phyloP scores from a whole-genome alignment of 2,329 filamentous ascomycete species.

The Cladosporium velox region DNA sequence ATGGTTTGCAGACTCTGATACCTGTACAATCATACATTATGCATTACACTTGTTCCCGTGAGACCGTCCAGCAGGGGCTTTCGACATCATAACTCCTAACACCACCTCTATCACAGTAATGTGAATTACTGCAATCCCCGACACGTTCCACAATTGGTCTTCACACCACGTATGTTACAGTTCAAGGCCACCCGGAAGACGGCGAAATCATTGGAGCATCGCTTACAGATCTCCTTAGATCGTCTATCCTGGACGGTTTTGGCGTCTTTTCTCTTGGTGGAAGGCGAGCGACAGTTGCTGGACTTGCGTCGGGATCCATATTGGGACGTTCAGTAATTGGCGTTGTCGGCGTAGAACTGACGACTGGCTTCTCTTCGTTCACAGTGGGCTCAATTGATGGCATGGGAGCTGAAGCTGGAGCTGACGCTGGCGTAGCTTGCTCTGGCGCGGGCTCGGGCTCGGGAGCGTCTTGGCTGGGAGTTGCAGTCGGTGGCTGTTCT shows the following conservation, averaged over 20 bases:
- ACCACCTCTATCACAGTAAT: not conserved
- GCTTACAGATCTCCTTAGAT: slow-evolving; percentile 10
- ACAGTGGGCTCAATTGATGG: not conserved
- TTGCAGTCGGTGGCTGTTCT: not conserved
- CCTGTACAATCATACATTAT: not conserved
- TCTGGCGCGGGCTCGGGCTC: not conserved
- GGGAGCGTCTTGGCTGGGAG: not conserved
- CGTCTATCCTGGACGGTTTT: not conserved
- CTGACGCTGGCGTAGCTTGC: not conserved
- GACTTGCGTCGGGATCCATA: slow-evolving; percentile 17
- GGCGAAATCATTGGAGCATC: not conserved
- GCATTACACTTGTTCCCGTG: not conserved
- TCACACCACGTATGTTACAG: not conserved
- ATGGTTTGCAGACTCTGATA: not conserved
- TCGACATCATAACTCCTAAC: not conserved
- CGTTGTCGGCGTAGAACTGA: not conserved
- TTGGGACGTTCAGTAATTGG: slow-evolving; percentile 1
- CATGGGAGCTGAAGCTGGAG: not conserved
- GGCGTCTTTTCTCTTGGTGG: not conserved
- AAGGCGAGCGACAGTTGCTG: slow-evolving; percentile 13
- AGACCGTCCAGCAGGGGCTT: not conserved
- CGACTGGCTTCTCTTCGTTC: not conserved
- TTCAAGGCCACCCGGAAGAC: not conserved
- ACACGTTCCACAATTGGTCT: not conserved
- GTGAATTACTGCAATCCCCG: not conserved